phyloP scores from a whole-genome alignment of 2,329 filamentous ascomycete species.

The Botrytis aclada region DNA sequence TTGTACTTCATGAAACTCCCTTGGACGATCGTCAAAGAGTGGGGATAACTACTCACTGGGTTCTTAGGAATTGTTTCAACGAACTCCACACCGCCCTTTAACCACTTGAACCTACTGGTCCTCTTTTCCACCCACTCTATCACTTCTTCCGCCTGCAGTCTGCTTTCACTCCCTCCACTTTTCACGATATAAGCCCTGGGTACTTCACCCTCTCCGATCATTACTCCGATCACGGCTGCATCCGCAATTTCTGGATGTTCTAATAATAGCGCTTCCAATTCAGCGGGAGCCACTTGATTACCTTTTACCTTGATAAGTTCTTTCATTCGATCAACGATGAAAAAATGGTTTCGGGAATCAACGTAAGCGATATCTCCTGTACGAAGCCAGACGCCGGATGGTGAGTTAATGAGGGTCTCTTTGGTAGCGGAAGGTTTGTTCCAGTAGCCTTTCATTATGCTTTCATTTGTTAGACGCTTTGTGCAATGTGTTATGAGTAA shows the following conservation, averaged over 20 bases:
- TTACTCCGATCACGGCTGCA: constrained; percentile 48
- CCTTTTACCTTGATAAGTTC: constrained; percentile 51
- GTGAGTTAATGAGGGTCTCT: constrained; percentile 57
- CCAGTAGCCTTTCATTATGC: constrained; percentile 55
- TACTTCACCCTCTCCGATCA: constrained; percentile 43
- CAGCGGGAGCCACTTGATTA: constrained; percentile 48
- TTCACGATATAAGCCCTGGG: constrained; percentile 59
- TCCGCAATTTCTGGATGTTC: constrained; percentile 43
- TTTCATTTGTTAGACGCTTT: constrained; percentile 7
- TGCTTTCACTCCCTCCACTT: constrained; percentile 35
- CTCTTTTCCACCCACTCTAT: constrained; percentile 55
- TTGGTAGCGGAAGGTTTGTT: constrained; percentile 63
- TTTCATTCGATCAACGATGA: constrained; percentile 69
- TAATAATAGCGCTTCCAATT: constrained; percentile 46
- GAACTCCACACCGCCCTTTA: constrained; percentile 66
- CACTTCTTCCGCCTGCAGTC: constrained; percentile 45
- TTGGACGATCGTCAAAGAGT: background rate
- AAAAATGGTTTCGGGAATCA: constrained; percentile 75
- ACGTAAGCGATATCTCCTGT: constrained; percentile 56
- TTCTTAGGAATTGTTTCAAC: constrained; percentile 69
- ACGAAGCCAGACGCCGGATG: constrained; percentile 69
- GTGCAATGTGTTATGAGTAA: background rate
- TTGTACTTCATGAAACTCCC: background rate
- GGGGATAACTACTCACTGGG: constrained; percentile 39
- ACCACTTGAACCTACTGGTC: constrained; percentile 62